Conservation (phyloP, 768 basidiomycete genomes). For the Floccularia luteovirens region DNA sequence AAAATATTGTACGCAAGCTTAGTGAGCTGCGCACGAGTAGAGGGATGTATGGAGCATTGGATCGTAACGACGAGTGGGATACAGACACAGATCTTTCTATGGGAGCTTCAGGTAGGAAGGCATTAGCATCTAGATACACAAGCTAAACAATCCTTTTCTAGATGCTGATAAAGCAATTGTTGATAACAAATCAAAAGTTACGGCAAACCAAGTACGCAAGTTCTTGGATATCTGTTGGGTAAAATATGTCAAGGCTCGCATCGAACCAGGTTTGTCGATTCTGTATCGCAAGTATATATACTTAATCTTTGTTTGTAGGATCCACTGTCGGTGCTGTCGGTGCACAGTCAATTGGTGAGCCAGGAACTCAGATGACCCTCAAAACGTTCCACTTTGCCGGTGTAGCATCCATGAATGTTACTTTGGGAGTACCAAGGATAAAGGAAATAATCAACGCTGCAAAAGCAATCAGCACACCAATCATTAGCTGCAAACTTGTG, state of each 20-base stretch:
- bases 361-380: constrained; percentile 98
- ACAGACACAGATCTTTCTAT: constrained; percentile 68
- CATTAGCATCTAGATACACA: background rate
- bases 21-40: constrained; percentile 60
- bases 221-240: constrained; percentile 89
- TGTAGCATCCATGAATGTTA: constrained; percentile 99
- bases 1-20: constrained; percentile 58
- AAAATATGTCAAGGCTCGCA: constrained; percentile 91
- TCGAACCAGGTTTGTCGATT: constrained; percentile 71
- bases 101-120: constrained; percentile 58
- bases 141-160: no score
- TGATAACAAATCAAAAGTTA: constrained; percentile 90
- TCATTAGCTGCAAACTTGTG: constrained; percentile 94
- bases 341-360: constrained; percentile 98
- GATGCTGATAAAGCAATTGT: constrained; percentile 67
- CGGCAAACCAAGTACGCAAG: constrained; percentile 63
- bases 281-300: background rate
- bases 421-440: constrained; percentile 98
- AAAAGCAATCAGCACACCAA: constrained; percentile 95
- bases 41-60: constrained; percentile 81
- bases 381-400: constrained; percentile 99
- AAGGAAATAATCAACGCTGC: constrained; percentile 99
- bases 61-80: constrained; percentile 71
- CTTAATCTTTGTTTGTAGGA: constrained; percentile 32
- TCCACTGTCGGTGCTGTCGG: constrained; percentile 98